Base-by-base conservation (phyloP, 2,329 filamentous ascomycete genomes). In the Sporothrix protearum region DNA sequence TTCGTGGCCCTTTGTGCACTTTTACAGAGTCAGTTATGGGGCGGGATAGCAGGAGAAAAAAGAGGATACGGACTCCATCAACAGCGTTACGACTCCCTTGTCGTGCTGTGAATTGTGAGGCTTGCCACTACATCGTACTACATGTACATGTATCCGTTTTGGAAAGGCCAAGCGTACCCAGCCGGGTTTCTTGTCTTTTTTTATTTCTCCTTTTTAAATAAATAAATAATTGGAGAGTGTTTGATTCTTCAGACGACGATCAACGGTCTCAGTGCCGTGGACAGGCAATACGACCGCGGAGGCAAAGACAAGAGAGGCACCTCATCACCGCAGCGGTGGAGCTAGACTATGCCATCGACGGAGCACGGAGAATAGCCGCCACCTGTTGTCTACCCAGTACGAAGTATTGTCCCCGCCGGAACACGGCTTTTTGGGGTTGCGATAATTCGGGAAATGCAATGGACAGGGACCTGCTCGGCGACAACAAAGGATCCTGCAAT, bases 91-190 rank as follows among this genome's bases (percentile, higher is more conserved):
- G 42, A 49, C 16, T 33, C 36, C 42, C 9, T 49, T 14, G 42
- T 66, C 63, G 14, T 47, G 39, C 28, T 33, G 45, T 51, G 19
- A 12, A 42, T 66, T 28, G 61, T 22, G 61, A 47, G 39, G n/a
- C 19, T 47, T 25, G 25, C 8, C 39, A 12, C 30, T 47, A n/a
- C n/a, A n/a, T n/a, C n/a, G n/a, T n/a, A n/a, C n/a, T n/a, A n/a
- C n/a, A n/a, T 61, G n/a, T 42, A 42, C 10, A 66, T 49, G 55
- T 68, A 42, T 66, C 59, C 19, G 16, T 71, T 71, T 71, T 22
- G 70, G 70, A 71, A 71, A 71, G 45, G 70, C 51, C 70, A 68
- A 63, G 70, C 70, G 70, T 71, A 63, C 25, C 64, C 28, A 9
- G 45, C 30, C 45, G 28, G 28, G 28, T 3, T 39, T 10, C 9